phyloP scores from a whole-genome alignment of 2,329 filamentous ascomycete genomes.

The Trichoderma cornu-damae region DNA sequence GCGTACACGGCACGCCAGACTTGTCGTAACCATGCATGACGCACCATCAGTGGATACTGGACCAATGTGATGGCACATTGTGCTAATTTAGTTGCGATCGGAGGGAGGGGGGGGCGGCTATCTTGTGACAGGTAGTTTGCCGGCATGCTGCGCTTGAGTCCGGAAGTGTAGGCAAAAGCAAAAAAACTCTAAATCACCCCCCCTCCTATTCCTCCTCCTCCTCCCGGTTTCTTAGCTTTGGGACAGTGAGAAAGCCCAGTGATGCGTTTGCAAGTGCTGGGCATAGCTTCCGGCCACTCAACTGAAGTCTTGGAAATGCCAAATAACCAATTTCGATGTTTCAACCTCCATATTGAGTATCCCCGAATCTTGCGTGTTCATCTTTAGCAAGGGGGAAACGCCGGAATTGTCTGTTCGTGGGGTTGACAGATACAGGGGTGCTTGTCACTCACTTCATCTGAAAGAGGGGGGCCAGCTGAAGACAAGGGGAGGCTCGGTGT shows the following conservation, averaged over 20 bases:
- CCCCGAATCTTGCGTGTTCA: no score
- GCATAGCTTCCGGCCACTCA: neutral
- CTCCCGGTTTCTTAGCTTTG: neutral
- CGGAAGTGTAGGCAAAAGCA: neutral
- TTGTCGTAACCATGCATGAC: neutral
- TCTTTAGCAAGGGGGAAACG: no score
- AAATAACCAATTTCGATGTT: no score
- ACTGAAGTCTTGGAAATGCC: no score
- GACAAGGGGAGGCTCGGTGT: no score
- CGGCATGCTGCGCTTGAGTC: neutral
- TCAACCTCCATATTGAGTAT: no score
- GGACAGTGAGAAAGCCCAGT: neutral
- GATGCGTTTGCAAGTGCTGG: neutral
- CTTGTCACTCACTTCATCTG: no score
- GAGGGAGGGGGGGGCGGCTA: conserved; percentile 12
- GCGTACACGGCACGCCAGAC: conserved; percentile 1
- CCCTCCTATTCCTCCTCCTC: neutral
- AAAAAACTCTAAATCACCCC: neutral
- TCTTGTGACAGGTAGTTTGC: conserved; percentile 4
- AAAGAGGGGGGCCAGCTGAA: no score
- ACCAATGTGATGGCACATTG: conserved; percentile 3
- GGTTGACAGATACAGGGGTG: no score
- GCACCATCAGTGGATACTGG: neutral
- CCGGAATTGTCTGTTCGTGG: no score
- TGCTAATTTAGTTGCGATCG: conserved; percentile 3